Conservation (phyloP, 805 yeast genomes). For the Nakazawaea siamensis region DNA sequence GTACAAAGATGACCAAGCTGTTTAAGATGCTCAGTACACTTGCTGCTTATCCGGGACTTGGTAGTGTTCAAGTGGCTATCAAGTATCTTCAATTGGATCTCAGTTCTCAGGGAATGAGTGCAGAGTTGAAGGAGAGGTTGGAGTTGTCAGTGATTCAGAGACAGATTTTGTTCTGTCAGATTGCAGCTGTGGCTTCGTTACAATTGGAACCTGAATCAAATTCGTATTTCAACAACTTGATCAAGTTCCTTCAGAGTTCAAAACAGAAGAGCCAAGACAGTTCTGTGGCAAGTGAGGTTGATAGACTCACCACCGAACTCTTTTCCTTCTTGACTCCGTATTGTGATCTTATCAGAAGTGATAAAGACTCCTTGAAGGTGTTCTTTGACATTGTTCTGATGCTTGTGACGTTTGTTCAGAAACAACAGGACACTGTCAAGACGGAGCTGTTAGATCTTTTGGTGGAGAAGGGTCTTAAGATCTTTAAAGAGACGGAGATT, state of each 20-base stretch:
- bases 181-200: slow-evolving; percentile 31
- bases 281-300: slow-evolving; percentile 1
- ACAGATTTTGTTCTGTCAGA: slow-evolving; percentile 25
- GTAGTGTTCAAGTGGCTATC: slow-evolving; percentile 29
- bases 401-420: neutral
- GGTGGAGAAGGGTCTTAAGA: neutral
- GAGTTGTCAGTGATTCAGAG: slow-evolving; percentile 20
- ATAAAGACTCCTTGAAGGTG: slow-evolving; percentile 12
- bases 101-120: slow-evolving; percentile 24
- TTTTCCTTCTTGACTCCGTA: slow-evolving; percentile 13
- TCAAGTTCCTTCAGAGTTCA: slow-evolving; percentile 13
- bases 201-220: slow-evolving; percentile 18
- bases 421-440: neutral
- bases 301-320: slow-evolving; percentile 12
- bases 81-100: slow-evolving; percentile 36
- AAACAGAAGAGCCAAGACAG: slow-evolving; percentile 12
- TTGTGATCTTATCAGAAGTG: slow-evolving; percentile 19
- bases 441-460: neutral
- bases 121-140: slow-evolving; percentile 23
- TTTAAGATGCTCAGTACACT: slow-evolving; percentile 27
- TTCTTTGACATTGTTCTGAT: neutral
- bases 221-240: slow-evolving; percentile 8
- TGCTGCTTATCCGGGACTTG: slow-evolving; percentile 22
- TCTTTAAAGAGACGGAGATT: slow-evolving; percentile 1
- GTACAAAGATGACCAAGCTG: slow-evolving; percentile 14